phyloP scores from a whole-genome alignment of 106 monocot species.

The Alisma plantagoaquatica region DNA sequence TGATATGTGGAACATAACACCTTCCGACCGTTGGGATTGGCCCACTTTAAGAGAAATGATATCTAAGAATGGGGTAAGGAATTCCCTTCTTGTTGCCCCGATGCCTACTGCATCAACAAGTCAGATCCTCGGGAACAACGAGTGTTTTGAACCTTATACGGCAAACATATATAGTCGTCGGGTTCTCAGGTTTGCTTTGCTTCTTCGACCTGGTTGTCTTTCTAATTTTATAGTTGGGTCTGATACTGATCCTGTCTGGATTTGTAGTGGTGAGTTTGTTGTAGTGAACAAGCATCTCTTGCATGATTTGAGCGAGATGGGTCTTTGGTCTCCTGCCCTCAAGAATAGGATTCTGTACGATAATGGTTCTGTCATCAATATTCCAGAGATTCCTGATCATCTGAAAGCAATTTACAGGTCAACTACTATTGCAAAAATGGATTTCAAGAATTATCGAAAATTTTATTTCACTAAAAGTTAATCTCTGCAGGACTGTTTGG shows the following conservation, averaged over 20 bases:
- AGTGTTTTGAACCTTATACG: slow-evolving; percentile 92
- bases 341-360: slow-evolving; percentile 85
- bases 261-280: slow-evolving; percentile 81
- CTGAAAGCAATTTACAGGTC: slow-evolving; percentile 74
- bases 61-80: slow-evolving; percentile 61
- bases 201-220: background rate
- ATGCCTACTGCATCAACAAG: slow-evolving; percentile 99
- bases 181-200: slow-evolving; percentile 49
- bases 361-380: slow-evolving; percentile 50
- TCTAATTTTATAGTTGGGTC: background rate
- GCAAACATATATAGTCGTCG: slow-evolving; percentile 90
- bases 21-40: slow-evolving; percentile 88
- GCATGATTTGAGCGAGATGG: slow-evolving; percentile 88
- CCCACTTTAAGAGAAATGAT: slow-evolving; percentile 42
- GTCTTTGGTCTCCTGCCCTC: slow-evolving; percentile 59
- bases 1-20: slow-evolving; percentile 86
- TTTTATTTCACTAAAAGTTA: background rate
- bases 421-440: background rate
- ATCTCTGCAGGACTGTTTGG: slow-evolving; percentile 41
- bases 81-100: slow-evolving; percentile 93
- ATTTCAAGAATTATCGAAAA: background rate
- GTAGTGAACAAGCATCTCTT: slow-evolving; percentile 94
- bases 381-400: slow-evolving; percentile 50
- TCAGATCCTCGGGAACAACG: slow-evolving; percentile 96
- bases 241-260: background rate